Base-by-base conservation (phyloP, 352 stramenopile species). In the Pelagophyceae sp. region DNA sequence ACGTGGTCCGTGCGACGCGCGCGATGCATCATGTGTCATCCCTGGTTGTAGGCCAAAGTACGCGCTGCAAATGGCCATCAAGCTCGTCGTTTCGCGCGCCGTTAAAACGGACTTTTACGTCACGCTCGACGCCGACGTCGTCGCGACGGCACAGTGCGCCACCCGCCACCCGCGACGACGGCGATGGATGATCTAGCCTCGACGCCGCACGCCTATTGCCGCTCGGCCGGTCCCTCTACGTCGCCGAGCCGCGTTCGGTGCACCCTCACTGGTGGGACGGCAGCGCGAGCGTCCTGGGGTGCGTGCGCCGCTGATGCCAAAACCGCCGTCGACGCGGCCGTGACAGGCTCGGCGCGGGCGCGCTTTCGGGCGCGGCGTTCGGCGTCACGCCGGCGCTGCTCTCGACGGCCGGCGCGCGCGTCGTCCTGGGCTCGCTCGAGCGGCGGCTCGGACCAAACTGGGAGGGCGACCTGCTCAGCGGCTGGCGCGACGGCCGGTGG, bases 21-120 rank as follows among this genome's bases (percentile, higher is more conserved):
- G 70, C 15, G n/a, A n/a, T n/a, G n/a, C n/a, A n/a, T n/a, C n/a
- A n/a, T n/a, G n/a, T n/a, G n/a, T n/a, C n/a, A n/a, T n/a, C n/a
- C n/a, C n/a, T n/a, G n/a, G n/a, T n/a, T n/a, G n/a, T 27, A 78
- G 76, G 76, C 63, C 61, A 40, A 80, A 70, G n/a, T 80, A 80
- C 38, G 76, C 76, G 5, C 76, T 80, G 1, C 76, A 80, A 38
- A 80, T 80, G 76, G 64, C 76, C 6, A 40, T 80, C 69, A 80
- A 80, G 40, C 76, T 80, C 2, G 31, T 65, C n/a, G 76, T 72
- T 20, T 50, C 67, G 0, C 50, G 70, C 32, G 0, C 50, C 27
- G 76, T 80, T 5, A 31, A 5, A 3, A 80, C 76, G 3, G 70
- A 80, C 11, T 78, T 77, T 38, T 80, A 80, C 70, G 0, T 80